These are phyloP conservation scores for Carex littledalei DNA, from an alignment of 176 grass and related monocot genomes.

Conservation along the genomic window DNA sequence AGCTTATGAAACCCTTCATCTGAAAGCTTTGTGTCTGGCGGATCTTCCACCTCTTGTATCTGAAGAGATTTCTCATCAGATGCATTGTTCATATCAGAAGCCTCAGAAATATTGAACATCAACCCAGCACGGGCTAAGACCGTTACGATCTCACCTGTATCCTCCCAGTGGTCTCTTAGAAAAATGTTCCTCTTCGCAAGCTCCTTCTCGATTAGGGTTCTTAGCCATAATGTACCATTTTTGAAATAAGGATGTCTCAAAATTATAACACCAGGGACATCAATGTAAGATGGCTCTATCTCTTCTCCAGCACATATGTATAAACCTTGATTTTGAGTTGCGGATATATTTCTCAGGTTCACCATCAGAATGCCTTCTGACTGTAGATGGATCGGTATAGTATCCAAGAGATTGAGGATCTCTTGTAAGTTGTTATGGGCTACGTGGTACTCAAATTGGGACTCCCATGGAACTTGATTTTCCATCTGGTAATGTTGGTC, in stretches of 20 bases:
- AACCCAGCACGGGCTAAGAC: constrained; percentile 70
- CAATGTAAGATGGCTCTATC: constrained; percentile 51
- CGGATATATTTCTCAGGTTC: constrained; percentile 44
- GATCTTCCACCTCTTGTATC: constrained; percentile 33
- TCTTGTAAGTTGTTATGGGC: constrained; percentile 50
- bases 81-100: constrained; percentile 11
- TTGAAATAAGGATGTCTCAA: constrained; percentile 41
- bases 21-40: constrained; percentile 35
- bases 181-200: constrained; percentile 77
- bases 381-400: constrained; percentile 50
- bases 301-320: constrained; percentile 75
- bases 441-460: constrained; percentile 73
- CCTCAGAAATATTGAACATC: constrained; percentile 38
- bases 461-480: constrained; percentile 72
- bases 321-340: constrained; percentile 41
- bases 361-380: constrained; percentile 66
- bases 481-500: constrained; percentile 52
- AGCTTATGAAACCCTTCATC: constrained; percentile 63
- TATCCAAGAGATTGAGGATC: constrained; percentile 53
- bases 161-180: constrained; percentile 77
- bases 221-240: constrained; percentile 56
- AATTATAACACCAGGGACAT: constrained; percentile 70
- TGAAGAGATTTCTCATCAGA: constrained; percentile 16
- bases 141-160: constrained; percentile 52
- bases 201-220: constrained; percentile 58